Conservation (phyloP, 2,329 filamentous ascomycete species). For the Colletotrichum liaoningense region DNA sequence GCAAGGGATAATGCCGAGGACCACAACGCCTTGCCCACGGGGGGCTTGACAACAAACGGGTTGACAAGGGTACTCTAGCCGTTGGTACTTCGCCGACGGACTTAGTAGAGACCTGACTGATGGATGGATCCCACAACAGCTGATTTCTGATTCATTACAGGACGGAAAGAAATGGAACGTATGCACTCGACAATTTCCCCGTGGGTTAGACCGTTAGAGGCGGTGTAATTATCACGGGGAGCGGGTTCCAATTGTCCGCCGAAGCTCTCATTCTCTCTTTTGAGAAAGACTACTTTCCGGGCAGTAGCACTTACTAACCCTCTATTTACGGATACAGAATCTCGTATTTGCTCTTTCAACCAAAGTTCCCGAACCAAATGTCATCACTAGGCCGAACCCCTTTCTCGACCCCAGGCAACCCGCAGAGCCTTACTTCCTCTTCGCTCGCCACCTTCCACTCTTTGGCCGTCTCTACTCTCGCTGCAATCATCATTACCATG, state of each 20-base stretch:
- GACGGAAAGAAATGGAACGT: background rate
- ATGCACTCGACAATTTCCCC: background rate
- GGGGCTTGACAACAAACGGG: background rate
- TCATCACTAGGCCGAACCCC: slow-evolving; percentile 49
- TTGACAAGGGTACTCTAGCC: background rate
- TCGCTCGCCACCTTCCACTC: slow-evolving; percentile 40
- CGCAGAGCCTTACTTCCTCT: slow-evolving; percentile 43
- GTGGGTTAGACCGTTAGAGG: background rate
- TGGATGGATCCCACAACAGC: background rate
- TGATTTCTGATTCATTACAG: background rate
- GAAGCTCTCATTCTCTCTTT: background rate
- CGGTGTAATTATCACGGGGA: background rate
- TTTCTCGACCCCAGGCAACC: slow-evolving; percentile 41
- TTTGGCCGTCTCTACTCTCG: slow-evolving; percentile 42
- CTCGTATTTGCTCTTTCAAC: background rate
- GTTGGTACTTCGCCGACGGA: background rate
- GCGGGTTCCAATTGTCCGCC: background rate
- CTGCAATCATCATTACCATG: slow-evolving; percentile 68
- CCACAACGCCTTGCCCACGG: background rate
- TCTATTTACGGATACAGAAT: background rate
- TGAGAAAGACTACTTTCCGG: background rate
- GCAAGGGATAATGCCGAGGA: background rate
- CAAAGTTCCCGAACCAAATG: slow-evolving; percentile 49
- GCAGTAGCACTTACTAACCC: background rate
- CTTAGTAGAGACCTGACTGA: background rate